phyloP scores from a whole-genome alignment of 169 alveolate genomes.

The Cryptosporidium ryanae region DNA sequence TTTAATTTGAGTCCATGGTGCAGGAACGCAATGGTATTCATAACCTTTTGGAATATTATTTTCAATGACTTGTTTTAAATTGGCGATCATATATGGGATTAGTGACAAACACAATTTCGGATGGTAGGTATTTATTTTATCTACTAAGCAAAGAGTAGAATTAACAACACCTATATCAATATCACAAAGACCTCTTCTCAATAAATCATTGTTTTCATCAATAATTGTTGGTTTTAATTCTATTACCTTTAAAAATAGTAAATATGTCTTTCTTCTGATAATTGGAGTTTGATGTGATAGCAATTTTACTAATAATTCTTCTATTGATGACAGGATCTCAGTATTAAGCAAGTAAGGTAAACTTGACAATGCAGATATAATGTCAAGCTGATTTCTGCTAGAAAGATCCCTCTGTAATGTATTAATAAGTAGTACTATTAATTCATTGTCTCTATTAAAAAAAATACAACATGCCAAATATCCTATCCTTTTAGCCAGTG shows the following conservation, averaged over 20 bases:
- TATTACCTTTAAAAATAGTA: conserved; percentile 83
- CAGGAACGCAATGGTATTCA: conserved; percentile 94
- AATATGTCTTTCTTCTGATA: conserved; percentile 92
- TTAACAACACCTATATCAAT: conserved; percentile 94
- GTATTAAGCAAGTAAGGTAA: conserved; percentile 87
- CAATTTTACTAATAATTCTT: conserved; percentile 85
- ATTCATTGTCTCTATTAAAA: conserved; percentile 87
- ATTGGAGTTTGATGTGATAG: conserved; percentile 88
- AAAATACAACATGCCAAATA: conserved; percentile 92
- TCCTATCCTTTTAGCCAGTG: conserved; percentile 90
- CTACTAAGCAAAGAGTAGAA: conserved; percentile 87
- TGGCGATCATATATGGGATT: conserved; percentile 86
- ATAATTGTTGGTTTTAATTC: conserved; percentile 79
- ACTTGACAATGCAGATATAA: conserved; percentile 89
- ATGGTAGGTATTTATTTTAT: conserved; percentile 67
- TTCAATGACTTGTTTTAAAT: conserved; percentile 91
- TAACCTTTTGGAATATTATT: conserved; percentile 92
- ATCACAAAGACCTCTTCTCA: conserved; percentile 91
- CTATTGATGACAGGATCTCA: conserved; percentile 89
- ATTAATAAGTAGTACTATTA: conserved; percentile 90
- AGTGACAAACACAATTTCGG: conserved; percentile 77
- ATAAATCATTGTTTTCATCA: conserved; percentile 81
- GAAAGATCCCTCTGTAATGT: conserved; percentile 90
- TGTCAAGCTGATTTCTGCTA: conserved; percentile 89
- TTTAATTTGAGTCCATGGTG: conserved; percentile 96